Evolutionary conservation across 2,329 filamentous ascomycete genomes (phyloP).

Genomic region (Trichoderma sp.): DNA sequence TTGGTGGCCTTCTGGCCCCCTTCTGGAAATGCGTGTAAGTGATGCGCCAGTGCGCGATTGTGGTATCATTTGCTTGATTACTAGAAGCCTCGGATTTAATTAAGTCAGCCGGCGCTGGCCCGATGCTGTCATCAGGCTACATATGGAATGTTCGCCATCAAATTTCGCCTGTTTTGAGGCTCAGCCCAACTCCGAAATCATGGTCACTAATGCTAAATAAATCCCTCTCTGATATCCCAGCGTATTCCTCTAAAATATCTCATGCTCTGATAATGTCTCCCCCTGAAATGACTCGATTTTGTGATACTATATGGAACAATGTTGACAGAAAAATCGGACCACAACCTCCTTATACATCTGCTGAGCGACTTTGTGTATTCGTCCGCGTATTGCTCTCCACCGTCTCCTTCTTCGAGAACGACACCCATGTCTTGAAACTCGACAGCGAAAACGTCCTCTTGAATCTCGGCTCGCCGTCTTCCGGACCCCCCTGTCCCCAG

Average conservation of each 20-base stretch:
- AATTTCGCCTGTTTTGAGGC: not conserved
- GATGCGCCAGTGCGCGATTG: not conserved
- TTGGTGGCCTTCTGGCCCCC: not conserved
- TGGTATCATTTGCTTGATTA: not conserved
- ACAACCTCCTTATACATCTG: constrained; percentile 10
- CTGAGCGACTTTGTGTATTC: constrained; percentile 22
- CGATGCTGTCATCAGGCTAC: not conserved
- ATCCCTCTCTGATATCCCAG: not conserved
- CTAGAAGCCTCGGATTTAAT: not conserved
- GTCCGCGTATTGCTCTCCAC: constrained; percentile 40
- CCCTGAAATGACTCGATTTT: constrained; percentile 5
- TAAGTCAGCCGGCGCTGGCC: not conserved
- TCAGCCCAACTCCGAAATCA: not conserved
- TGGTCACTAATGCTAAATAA: not conserved
- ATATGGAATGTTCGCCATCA: not conserved
- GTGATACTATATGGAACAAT: not conserved
- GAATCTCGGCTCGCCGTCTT: constrained; percentile 51
- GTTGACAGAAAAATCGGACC: constrained; percentile 1
- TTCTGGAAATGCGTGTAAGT: not conserved
- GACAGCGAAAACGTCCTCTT: constrained; percentile 56
- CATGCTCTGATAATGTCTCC: not conserved
- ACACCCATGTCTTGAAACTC: constrained; percentile 55
- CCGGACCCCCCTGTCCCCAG: constrained; percentile 58
- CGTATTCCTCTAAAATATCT: not conserved
- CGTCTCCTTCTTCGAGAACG: constrained; percentile 48